Conservation (phyloP, 148 eudicot species). For the Polygonum maritimum region DNA sequence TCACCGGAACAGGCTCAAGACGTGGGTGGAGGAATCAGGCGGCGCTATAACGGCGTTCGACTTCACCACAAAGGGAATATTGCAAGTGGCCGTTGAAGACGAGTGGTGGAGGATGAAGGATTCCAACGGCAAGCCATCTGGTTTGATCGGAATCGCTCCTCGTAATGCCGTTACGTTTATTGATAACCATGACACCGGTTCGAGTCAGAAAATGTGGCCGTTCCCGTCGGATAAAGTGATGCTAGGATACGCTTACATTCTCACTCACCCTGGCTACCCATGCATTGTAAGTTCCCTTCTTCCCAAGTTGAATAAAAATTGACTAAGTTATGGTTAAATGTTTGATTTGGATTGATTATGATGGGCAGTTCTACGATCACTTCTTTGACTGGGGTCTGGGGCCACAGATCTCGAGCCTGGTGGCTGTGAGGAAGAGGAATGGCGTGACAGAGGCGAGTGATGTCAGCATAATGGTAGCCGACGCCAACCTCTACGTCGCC, state of each 20-base stretch:
- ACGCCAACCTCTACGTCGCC: constrained; percentile 8
- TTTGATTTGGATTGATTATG: neutral
- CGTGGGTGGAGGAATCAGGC: constrained; percentile 42
- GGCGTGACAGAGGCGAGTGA: constrained; percentile 1
- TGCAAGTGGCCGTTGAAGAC: constrained; percentile 49
- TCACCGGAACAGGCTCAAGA: constrained; percentile 33
- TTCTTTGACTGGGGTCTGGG: constrained; percentile 13
- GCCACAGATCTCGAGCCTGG: neutral
- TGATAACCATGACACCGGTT: constrained; percentile 57
- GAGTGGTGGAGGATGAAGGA: constrained; percentile 62
- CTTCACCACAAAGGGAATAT: constrained; percentile 56
- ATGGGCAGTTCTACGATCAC: constrained; percentile 11
- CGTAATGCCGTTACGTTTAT: constrained; percentile 48
- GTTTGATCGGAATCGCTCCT: constrained; percentile 53
- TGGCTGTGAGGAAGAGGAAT: constrained; percentile 10
- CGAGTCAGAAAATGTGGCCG: constrained; percentile 44
- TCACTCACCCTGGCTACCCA: constrained; percentile 42
- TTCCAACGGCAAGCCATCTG: constrained; percentile 26
- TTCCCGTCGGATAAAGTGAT: constrained; percentile 57
- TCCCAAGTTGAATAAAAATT: too few relatives aligned
- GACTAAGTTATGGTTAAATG: too few relatives aligned
- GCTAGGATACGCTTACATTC: constrained; percentile 18
- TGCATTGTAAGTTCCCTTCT: neutral
- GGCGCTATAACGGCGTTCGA: constrained; percentile 50
- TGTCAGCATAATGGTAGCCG: constrained; percentile 9